phyloP scores from a whole-genome alignment of 116 monocot genomes.

The Cymodocea nodosa region DNA sequence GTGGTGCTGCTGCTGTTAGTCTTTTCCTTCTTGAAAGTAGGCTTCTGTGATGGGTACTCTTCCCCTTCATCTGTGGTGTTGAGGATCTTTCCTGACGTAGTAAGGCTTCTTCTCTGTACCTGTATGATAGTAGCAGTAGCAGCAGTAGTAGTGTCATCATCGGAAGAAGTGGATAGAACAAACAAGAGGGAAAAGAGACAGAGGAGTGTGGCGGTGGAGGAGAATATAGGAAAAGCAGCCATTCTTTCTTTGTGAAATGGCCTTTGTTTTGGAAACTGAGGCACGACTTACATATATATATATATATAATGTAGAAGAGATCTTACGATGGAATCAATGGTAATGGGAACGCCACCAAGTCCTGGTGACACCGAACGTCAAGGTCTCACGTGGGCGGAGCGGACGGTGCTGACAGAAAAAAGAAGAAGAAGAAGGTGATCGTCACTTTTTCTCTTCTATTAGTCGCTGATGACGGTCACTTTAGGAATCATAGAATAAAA shows the following conservation, averaged over 20 bases:
- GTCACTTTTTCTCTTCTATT: no score
- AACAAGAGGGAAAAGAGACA: not conserved
- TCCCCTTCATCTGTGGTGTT: not conserved
- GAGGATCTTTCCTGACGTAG: not conserved
- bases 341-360: no score
- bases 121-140: not conserved
- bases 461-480: no score
- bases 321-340: no score
- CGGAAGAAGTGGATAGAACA: not conserved
- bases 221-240: not conserved
- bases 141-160: no score
- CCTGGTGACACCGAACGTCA: no score
- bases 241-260: not conserved
- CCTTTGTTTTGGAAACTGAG: not conserved
- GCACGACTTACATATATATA: not conserved
- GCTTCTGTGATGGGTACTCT: not conserved
- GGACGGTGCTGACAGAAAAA: no score
- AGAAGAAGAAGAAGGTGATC: no score
- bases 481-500: no score
- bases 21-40: conserved; percentile 1
- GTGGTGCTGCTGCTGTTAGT: not conserved
- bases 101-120: not conserved
- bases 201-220: conserved; percentile 2
- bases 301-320: no score
- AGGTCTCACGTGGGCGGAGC: no score